phyloP scores from a whole-genome alignment of 2,329 filamentous ascomycete species.

The Coleophoma crateriformis region DNA sequence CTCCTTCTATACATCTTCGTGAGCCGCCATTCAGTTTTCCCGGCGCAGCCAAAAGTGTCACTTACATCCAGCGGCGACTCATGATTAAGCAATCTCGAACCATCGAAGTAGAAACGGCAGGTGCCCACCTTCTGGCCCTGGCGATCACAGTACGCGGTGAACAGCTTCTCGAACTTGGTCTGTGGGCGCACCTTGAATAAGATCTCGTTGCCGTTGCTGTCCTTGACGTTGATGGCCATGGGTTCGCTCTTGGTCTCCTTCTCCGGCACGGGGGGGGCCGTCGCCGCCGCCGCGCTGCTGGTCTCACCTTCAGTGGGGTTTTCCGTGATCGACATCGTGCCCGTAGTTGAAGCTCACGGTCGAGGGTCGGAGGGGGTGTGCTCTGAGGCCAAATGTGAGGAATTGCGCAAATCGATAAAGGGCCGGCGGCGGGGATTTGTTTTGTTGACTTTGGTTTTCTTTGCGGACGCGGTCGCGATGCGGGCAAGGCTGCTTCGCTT shows the following conservation, averaged over 20 bases:
- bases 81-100: neutral
- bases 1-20: neutral
- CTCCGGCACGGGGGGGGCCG: neutral
- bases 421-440: no score
- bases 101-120: neutral
- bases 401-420: no score
- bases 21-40: neutral
- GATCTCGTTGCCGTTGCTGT: neutral
- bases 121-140: neutral
- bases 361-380: no score
- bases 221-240: neutral
- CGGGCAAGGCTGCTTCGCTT: no score
- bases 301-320: neutral
- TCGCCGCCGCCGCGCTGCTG: neutral
- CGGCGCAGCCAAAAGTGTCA: neutral
- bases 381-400: no score
- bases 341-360: no score
- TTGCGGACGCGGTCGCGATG: no score
- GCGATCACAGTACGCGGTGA: neutral
- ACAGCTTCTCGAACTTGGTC: neutral
- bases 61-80: neutral
- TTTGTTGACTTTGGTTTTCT: no score
- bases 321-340: neutral
- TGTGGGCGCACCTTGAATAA: neutral
- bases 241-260: neutral